Conservation (phyloP, 2,329 filamentous ascomycete genomes). For the Cladosporium oxysporum region DNA sequence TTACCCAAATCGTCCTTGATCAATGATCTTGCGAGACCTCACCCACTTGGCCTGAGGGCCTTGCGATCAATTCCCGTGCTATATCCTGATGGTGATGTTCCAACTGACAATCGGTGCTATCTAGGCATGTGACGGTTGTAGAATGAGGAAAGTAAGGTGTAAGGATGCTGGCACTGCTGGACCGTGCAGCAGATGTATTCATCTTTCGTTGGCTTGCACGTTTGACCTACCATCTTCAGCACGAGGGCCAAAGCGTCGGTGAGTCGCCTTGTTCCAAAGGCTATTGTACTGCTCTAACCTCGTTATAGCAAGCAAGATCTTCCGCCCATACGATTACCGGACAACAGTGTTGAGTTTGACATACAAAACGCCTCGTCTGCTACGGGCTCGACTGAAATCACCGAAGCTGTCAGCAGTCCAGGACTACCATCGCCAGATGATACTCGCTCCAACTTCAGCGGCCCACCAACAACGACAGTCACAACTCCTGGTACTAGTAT, state of each 20-base stretch:
- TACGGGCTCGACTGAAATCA: not conserved
- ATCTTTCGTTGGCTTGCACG: slow-evolving; percentile 17
- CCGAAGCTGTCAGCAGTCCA: not conserved
- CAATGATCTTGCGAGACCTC: not conserved
- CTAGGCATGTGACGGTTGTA: slow-evolving; percentile 13
- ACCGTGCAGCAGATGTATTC: slow-evolving; percentile 11
- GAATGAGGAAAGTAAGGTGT: slow-evolving; percentile 20
- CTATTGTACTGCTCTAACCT: not conserved
- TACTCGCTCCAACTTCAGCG: not conserved
- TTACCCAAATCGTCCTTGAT: not conserved
- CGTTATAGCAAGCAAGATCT: not conserved
- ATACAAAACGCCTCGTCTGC: not conserved
- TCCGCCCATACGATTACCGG: not conserved
- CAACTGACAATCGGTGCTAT: not conserved
- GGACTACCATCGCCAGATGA: not conserved
- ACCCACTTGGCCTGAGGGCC: not conserved
- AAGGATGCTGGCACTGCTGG: slow-evolving; percentile 7
- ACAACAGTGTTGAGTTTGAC: not conserved
- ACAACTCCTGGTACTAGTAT: not conserved
- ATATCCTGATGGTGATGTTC: not conserved
- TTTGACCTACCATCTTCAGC: slow-evolving; percentile 12
- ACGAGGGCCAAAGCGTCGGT: slow-evolving; percentile 18
- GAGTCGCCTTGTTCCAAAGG: not conserved
- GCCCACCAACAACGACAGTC: not conserved
- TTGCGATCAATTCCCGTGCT: not conserved